Evolutionary conservation across 176 grass and related monocot species (phyloP).

Genomic region (Miscanthus lutarioriparius): DNA sequence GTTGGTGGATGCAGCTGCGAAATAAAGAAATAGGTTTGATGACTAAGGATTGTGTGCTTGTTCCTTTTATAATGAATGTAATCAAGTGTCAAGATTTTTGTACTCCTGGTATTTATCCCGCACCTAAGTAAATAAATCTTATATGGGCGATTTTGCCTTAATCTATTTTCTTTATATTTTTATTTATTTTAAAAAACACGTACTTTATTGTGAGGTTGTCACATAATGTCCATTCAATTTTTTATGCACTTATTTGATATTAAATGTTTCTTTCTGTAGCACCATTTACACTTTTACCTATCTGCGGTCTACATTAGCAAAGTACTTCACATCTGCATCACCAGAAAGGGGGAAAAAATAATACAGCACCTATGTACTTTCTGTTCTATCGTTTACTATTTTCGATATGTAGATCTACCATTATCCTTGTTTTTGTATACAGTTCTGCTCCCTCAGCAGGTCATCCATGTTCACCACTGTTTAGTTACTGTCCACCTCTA

Average conservation of each 20-base stretch:
- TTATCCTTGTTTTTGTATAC: not conserved
- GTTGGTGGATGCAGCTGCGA: conserved; percentile 1
- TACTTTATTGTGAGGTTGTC: not conserved
- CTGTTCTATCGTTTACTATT: not conserved
- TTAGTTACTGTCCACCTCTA: not conserved
- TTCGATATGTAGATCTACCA: not conserved
- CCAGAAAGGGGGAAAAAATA: not conserved
- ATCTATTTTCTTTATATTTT: not conserved
- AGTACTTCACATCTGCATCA: not conserved
- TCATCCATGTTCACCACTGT: not conserved
- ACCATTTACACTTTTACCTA: not conserved
- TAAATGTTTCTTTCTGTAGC: not conserved
- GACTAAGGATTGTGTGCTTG: not conserved
- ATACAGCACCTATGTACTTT: not conserved
- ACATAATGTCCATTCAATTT: not conserved
- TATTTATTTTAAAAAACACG: not conserved
- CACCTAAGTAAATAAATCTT: not conserved
- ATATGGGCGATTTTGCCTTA: not conserved
- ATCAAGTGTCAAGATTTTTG: conserved; percentile 6
- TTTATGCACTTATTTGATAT: not conserved
- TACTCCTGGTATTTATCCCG: not conserved
- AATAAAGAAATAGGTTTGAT: conserved; percentile 1
- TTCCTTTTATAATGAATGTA: not conserved
- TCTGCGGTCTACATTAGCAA: not conserved
- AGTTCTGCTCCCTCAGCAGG: not conserved